These are phyloP conservation scores for Ascochyta pisi DNA, from an alignment of 2,329 filamentous ascomycete species.

Conservation along the genomic window DNA sequence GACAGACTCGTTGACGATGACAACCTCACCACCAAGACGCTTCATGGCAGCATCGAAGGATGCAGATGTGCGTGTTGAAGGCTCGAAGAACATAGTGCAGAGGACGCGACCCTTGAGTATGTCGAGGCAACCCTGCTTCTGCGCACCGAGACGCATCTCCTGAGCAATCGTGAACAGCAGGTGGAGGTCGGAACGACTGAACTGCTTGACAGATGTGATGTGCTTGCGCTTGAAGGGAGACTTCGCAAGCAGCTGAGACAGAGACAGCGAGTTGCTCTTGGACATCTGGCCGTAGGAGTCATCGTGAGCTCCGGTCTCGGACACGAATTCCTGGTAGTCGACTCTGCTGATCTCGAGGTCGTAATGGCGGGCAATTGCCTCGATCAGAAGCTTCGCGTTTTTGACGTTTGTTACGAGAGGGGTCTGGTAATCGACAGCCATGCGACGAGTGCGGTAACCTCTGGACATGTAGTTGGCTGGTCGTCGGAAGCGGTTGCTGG, in stretches of 20 bases:
- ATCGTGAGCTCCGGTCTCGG: constrained; percentile 45
- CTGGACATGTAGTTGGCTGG: constrained; percentile 99
- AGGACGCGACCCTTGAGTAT: constrained; percentile 86
- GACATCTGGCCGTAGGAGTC: constrained; percentile 51
- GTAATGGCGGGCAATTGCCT: constrained; percentile 90
- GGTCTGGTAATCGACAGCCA: constrained; percentile 98
- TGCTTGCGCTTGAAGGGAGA: constrained; percentile 90
- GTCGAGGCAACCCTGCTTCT: constrained; percentile 88
- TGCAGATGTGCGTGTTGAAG: constrained; percentile 90
- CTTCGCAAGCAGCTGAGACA: constrained; percentile 75
- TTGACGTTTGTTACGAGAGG: constrained; percentile 98
- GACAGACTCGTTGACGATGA: constrained; percentile 80
- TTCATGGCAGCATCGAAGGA: constrained; percentile 99
- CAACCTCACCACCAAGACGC: constrained; percentile 86
- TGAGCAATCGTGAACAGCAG: constrained; percentile 94
- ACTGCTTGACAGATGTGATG: constrained; percentile 90
- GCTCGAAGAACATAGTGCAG: constrained; percentile 96
- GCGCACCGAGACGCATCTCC: constrained; percentile 95
- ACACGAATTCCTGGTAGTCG: constrained; percentile 85
- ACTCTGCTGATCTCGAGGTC: constrained; percentile 81
- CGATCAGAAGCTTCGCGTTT: constrained; percentile 96
- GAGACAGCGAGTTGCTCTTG: constrained; percentile 63
- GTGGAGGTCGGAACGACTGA: constrained; percentile 86
- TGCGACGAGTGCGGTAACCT: constrained; percentile 93
- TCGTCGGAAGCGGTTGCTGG: constrained; percentile 94